Base-by-base conservation (phyloP, 176 grass and related monocot genomes). In the Triticum timopheevii region DNA sequence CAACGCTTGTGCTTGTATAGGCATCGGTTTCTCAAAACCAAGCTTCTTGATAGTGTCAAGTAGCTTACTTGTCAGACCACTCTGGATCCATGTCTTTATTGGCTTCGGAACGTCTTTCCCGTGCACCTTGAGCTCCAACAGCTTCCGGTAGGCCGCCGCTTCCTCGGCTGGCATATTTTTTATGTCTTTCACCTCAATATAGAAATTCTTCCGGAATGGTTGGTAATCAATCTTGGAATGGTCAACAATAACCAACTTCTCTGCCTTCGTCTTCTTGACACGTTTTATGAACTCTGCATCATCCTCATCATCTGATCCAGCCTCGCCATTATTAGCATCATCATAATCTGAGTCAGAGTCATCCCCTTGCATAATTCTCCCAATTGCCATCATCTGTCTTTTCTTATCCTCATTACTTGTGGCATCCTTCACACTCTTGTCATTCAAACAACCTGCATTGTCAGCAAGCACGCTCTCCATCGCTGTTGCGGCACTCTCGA, bases 41-140 rank as follows among this genome's bases (percentile, higher is more conserved):
- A 94, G 84, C 89, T 98, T 98, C 92, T 96, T 98, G 81, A 98
- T 95, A 4, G 92, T 96, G 70, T 98, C 96, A 79, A 98, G 92
- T 75, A 98, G 85, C 91, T 98, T 98, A 80, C 90, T 96, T 9
- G 92, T 92, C 64, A 98, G 61, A 64, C 96, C 96, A 86, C 93
- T 92, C 81, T 98, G 96, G 34, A 93, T 86, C 96, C 96, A 98
- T 59, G 70, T 96, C 79, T 91, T 98, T 70, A 98, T 98, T 78
- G 94, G 94, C 59, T 98, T 98, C 35, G 94, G 94, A 63, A 94
- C 94, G 2, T 98, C 97, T 84, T 98, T 98, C 13, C 97, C 97
- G 23, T 96, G 97, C 66, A 98, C 76, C 88, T 98, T 98, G 66
- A 98, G 82, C 84, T 98, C 97, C 67, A 98, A 84, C 12, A 88